Evolutionary conservation across 345 rosid species (phyloP).

Genomic region (Arabidopsis arenosa): DNA sequence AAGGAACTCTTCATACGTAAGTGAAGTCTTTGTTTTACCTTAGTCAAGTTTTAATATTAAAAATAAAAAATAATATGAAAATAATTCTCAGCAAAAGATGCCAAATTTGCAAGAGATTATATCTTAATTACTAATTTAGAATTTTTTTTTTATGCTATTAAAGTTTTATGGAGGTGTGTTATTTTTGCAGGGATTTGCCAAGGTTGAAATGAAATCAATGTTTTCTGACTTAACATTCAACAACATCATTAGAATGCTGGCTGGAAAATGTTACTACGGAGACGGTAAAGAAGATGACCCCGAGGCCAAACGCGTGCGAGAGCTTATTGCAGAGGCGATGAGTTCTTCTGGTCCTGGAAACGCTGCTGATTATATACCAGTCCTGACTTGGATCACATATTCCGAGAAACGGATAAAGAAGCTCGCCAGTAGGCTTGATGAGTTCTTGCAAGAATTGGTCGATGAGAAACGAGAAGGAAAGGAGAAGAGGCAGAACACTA

Average conservation of each 20-base stretch:
- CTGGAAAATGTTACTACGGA: conserved; percentile 57
- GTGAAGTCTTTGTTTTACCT: neutral
- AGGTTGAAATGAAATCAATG: conserved; percentile 49
- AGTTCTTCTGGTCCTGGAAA: conserved; percentile 36
- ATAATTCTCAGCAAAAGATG: too few relatives aligned
- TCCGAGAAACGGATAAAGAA: conserved; percentile 38
- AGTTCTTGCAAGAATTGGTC: conserved; percentile 54
- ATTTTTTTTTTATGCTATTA: neutral
- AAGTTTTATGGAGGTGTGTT: too few relatives aligned
- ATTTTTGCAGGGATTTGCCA: conserved; percentile 22
- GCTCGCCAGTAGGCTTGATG: conserved; percentile 41
- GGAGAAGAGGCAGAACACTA: conserved; percentile 30
- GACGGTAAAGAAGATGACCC: conserved; percentile 37
- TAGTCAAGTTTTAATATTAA: too few relatives aligned
- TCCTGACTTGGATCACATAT: conserved; percentile 47
- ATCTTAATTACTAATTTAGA: neutral
- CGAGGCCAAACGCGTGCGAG: conserved; percentile 47
- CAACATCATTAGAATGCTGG: conserved; percentile 50
- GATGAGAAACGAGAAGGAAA: conserved; percentile 48
- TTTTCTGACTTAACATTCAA: conserved; percentile 49
- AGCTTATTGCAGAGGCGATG: conserved; percentile 43
- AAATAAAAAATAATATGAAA: too few relatives aligned
- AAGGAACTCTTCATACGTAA: conserved; percentile 12
- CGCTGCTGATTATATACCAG: conserved; percentile 51
- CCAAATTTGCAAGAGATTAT: neutral